Base-by-base conservation (phyloP, 192 early-diverging fungal genomes). In the Coemansia sp. region DNA sequence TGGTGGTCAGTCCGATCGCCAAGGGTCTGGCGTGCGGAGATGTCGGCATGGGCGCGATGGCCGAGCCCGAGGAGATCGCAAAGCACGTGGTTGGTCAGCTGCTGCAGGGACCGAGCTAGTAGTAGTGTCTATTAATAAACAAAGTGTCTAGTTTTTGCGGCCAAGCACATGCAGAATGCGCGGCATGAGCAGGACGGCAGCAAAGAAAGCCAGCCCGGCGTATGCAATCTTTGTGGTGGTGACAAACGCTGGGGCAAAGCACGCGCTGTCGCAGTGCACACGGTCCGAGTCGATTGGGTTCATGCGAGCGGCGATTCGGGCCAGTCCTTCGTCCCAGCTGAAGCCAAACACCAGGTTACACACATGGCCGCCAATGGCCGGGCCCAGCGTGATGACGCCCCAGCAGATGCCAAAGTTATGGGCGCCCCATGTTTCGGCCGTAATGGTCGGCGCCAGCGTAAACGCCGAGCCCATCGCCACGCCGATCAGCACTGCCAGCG, bases 21-120 rank as follows among this genome's bases (percentile, higher is more conserved):
- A 97, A 97, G 75, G 80, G 72, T 36, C 82, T 98, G 28, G 95
- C 94, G 0, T 98, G 96, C 72, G 95, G 96, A 0, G 96, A 98
- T 65, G 73, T 84, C 5, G 91, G 94, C 73, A 85, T 91, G 60
- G 94, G 94, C 17, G 94, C 93, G 0, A 95, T 97, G 94, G 93
- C 90, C 4, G 93, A 93, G 62, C 84, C 86, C 20, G 75, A 62
- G 8, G 78, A 76, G 11, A 94, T 95, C 59, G 78, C 78, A 12
- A 59, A 66, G 50, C 62, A 36, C 4, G 70, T 72, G n/a, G 55
- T 78, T 6, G 59, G 50, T 0, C 59, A 71, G 66, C 55, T 78
- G 49, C 11, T 44, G 15, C 15, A 44, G 15, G 40, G 14, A n/a
- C 0, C 0, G 11, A 44, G 40, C 40, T n/a, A 15, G 5, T 44